Percentiles rank a stretch among this genome's conserved stretches.
phyloP scores from a whole-genome alignment of 306 rosid genomes.

The Calophaca sinica region DNA sequence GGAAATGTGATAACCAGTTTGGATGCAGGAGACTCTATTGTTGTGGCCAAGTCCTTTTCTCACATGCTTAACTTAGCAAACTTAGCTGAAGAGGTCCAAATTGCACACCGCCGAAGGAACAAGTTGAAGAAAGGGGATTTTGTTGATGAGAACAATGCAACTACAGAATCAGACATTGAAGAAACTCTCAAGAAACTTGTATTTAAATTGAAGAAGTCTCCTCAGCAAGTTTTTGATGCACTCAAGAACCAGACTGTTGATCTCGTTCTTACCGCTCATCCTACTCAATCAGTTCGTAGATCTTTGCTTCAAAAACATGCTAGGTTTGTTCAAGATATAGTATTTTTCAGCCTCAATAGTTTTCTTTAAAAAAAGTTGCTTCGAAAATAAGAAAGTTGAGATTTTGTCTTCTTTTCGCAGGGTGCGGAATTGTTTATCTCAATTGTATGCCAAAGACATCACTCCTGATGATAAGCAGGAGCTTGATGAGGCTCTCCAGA shows the following conservation, averaged over 20 bases:
- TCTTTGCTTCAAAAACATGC: constrained; percentile 98
- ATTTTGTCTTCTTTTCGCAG: constrained; percentile 48
- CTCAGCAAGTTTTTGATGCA: constrained; percentile 96
- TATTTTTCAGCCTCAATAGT: constrained; percentile 4
- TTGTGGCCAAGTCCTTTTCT: constrained; percentile 86
- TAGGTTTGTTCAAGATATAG: constrained; percentile 63
- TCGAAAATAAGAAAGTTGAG: not conserved
- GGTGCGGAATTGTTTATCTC: constrained; percentile 81
- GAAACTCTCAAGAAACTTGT: constrained; percentile 97
- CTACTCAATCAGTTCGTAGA: constrained; percentile 95
- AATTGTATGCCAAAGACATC: constrained; percentile 85
- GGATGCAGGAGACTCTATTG: constrained; percentile 97
- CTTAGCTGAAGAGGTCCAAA: constrained; percentile 99
- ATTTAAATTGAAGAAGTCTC: constrained; percentile 72
- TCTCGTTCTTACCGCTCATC: constrained; percentile 97
- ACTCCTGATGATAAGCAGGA: constrained; percentile 99
- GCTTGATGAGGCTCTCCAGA: constrained; percentile 93
- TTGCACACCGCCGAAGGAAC: constrained; percentile 85
- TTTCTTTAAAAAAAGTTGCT: not conserved
- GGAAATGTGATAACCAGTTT: constrained; percentile 85
- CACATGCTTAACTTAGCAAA: constrained; percentile 99
- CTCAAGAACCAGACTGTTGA: constrained; percentile 95
- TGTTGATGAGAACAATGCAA: constrained; percentile 82
- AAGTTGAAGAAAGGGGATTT: constrained; percentile 93
- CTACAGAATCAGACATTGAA: constrained; percentile 97